Evolutionary conservation across 305 asterid genomes (phyloP).

Genomic region (Fraxinus platypoda): DNA sequence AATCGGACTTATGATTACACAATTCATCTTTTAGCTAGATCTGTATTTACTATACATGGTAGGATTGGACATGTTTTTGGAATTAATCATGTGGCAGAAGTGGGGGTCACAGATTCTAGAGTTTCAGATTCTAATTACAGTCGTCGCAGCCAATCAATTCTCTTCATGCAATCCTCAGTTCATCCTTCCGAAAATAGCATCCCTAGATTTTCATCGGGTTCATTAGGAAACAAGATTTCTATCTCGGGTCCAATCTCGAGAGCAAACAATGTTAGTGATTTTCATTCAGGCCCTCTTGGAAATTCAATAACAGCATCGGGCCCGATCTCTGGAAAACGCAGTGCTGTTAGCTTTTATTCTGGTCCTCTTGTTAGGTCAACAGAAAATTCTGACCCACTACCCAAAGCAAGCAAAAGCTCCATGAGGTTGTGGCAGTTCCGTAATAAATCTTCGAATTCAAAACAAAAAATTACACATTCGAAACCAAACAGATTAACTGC

Average conservation of each 20-base stretch:
- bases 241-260: slow-evolving; percentile 66
- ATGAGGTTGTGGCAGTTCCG: slow-evolving; percentile 60
- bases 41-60: slow-evolving; percentile 57
- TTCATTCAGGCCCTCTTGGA: slow-evolving; percentile 61
- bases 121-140: slow-evolving; percentile 38
- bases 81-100: slow-evolving; percentile 35
- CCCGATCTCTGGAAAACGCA: slow-evolving; percentile 37
- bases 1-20: slow-evolving; percentile 68
- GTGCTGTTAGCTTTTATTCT: slow-evolving; percentile 44
- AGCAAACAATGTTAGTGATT: slow-evolving; percentile 34
- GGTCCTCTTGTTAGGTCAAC: slow-evolving; percentile 59
- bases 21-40: slow-evolving; percentile 65
- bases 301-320: slow-evolving; percentile 41
- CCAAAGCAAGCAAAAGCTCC: slow-evolving; percentile 45
- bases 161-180: slow-evolving; percentile 67
- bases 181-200: slow-evolving; percentile 64
- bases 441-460: slow-evolving; percentile 37
- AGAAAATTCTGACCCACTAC: slow-evolving; percentile 43
- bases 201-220: slow-evolving; percentile 52
- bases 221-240: slow-evolving; percentile 37
- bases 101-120: slow-evolving; percentile 46
- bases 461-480: slow-evolving; percentile 32
- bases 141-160: slow-evolving; percentile 58
- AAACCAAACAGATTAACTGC: slow-evolving; percentile 32
- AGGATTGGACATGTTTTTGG: slow-evolving; percentile 84